phyloP scores from a whole-genome alignment of 2,329 filamentous ascomycete genomes.

The Aspergillus chevalieri region DNA sequence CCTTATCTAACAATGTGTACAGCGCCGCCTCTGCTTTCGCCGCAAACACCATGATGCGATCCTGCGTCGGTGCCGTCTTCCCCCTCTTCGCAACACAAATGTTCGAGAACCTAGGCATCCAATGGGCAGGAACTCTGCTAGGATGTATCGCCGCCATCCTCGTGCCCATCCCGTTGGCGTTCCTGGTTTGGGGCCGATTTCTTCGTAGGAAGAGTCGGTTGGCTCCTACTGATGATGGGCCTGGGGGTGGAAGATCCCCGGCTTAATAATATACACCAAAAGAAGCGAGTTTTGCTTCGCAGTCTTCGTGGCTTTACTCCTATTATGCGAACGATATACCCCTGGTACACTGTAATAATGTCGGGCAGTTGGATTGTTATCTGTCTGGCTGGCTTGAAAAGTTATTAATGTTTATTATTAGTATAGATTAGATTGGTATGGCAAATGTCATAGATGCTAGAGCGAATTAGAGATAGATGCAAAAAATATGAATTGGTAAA shows the following conservation, averaged over 20 bases:
- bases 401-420: neutral
- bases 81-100: slow-evolving; percentile 17
- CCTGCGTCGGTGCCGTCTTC: slow-evolving; percentile 13
- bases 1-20: neutral
- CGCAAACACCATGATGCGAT: slow-evolving; percentile 19
- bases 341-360: no score
- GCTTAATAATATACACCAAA: neutral
- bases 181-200: slow-evolving; percentile 10
- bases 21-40: slow-evolving; percentile 18
- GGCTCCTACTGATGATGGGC: slow-evolving; percentile 6
- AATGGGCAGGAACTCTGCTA: slow-evolving; percentile 15
- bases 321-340: no score
- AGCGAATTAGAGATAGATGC: no score
- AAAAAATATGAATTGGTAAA: no score
- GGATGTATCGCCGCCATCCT: slow-evolving; percentile 17
- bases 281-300: no score
- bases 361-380: neutral
- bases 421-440: no score
- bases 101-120: slow-evolving; percentile 17
- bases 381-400: neutral
- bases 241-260: neutral
- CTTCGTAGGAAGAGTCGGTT: slow-evolving; percentile 12
- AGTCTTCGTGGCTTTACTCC: no score
- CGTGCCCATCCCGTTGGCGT: slow-evolving; percentile 16
- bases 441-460: no score